Evolutionary conservation across 148 eudicot genomes (phyloP), one percentile per base, ranked within the genome.

Genomic region (Vaccinium darrowii): DNA sequence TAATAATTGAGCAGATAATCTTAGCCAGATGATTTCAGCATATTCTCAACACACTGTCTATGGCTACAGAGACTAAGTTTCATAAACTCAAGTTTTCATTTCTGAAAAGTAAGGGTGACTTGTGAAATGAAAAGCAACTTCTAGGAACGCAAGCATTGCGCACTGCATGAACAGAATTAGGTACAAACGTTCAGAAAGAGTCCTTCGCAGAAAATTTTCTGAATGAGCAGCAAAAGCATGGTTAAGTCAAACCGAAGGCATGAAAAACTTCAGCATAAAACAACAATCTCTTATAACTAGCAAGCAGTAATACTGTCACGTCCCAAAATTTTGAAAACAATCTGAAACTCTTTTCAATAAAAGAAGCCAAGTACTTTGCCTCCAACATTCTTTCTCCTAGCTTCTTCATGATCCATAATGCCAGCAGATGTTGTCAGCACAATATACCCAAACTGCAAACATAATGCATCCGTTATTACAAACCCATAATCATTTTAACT

Each of bases 391-490:
- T 93, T 93, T 84, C 95, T 92, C 83, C 95, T 88, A 11, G 94
- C 95, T 85, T 93, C 95, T 82, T 93, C 95, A 25, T 93, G 95
- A 71, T 93, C 95, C 95, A 93, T 93, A 81, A 93, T 93, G 27
- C 95, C 95, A 14, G 94, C 95, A 50, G 94, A 92, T 23, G 95
- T 93, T 56, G 95, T 93, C 65, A 93, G 90, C 78, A 93, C 94
- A 79, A 93, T 93, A 73, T 92, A 93, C 33, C 95, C 95, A 86
- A 93, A 92, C 95, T 93, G 94, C 89, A 89, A 78, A 47, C n/a
- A 58, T 15, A 19, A 88, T 4, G 47, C 47, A 43, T 43, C 47
- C 33, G 58, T 83, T 67, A 81, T 50, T 47, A 16, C 1, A 47
- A n/a, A 11, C 69, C 8, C 8, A 3, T 5, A 13, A 80, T 3